Evolutionary conservation across 805 yeast species (phyloP), one percentile per base, ranked within the genome.

Genomic region (Candida boidinii): DNA sequence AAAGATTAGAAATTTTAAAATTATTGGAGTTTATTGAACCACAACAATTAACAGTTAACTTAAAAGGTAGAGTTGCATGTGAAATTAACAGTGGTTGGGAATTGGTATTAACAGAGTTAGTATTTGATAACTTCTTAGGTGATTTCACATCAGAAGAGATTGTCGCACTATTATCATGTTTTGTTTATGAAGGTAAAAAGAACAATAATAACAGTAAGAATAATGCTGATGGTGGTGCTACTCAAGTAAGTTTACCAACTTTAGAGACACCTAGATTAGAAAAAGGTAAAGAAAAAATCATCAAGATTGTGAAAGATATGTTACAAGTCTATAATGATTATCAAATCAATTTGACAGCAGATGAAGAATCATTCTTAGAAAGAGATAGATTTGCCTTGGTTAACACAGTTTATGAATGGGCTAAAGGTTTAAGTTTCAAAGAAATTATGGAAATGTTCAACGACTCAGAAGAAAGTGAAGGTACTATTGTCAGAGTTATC

Each of bases 341-440:
- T 39, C 87, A 81, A 52, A 84, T 92, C 13, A 63, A 79, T 14
- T 60, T 86, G 43, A 83, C 95, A 0, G 66, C 78, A 9, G 97
- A 88, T 33, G 97, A 90, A 46, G 80, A 79, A 31, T 82, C 80
- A 38, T 92, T 90, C 48, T 60, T 80, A 42, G 94, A 85, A 36
- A 71, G 79, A 42, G 79, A 85, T 46, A 66, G 97, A 44, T 92
- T 92, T 57, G 95, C 90, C 0, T 66, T 92, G 48, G 83, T 86
- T 58, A 90, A 87, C 53, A 95, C 86, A 10, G 95, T 90, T 4
- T 92, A 90, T 54, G 96, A 92, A 58, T 92, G 99, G 99, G 96
- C 97, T 1, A 69, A 94, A 43, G 99, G 98, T 2, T 70, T 79
- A 67, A 70, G 94, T 1, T 92, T 92, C 63, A 80, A 81, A 42